Base-by-base conservation (phyloP, 768 basidiomycete species). In the Brasilioporus rufonigricans region DNA sequence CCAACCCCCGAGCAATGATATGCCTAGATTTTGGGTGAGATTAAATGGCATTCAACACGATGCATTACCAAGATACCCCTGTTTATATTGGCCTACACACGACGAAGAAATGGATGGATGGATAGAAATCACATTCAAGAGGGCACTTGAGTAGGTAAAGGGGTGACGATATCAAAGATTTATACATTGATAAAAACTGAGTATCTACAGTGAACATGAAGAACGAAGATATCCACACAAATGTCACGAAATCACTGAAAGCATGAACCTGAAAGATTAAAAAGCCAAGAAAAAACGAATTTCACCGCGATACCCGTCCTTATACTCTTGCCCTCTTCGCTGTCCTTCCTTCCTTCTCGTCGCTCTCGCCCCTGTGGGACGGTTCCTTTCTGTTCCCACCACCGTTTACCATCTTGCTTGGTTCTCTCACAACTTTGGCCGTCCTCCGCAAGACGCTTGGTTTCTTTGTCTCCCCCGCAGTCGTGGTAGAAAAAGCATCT, bases 331-430 rank as follows among this genome's bases (percentile, higher is more conserved):
- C 50, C 51, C 53, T 62, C 61, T 65, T 69, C n/a, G 36, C 11
- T 27, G 33, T 43, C 10, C 61, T 60, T 26, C 44, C 38, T 26
- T 46, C 75, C 93, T 94, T 49, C 77, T 77, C 23, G 84, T 83
- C n/a, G 84, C 84, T 85, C 93, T 87, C 48, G 84, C 88, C 73
- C 90, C 85, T 61, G 85, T 88, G 41, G 80, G 76, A 61, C 77
- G 80, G 50, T 74, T 76, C 46, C 56, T 59, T 57, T 18, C 48
- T 39, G 14, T 24, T 45, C 5, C 19, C 33, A 11, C 48, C 21
- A 6, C 53, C 35, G 6, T 13, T 31, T 4, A 13, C 40, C 18
- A 4, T 27, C 41, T 48, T 64, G 23, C 26, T 32, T 19, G 35
- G 26, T 45, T 50, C 59, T 23, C 24, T 43, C 21, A 48, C 44